Evolutionary conservation across 345 rosid genomes (phyloP), one percentile per base, ranked within the genome.

Genomic region (Lepidium aucheri): DNA sequence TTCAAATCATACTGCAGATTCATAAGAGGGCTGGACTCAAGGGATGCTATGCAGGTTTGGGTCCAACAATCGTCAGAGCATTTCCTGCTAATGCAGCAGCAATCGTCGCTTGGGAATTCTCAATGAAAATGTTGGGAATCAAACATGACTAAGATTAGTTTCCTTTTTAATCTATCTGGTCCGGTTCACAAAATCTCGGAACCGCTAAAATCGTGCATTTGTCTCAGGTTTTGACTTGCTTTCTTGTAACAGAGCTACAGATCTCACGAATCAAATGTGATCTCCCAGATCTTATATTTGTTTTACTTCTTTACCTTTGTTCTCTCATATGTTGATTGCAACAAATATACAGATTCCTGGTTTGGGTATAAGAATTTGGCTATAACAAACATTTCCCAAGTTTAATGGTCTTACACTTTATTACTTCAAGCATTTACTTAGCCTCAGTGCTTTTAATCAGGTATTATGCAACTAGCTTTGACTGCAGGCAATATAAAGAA

Each of bases 41-140:
- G 74, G 99, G 94, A 68, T 95, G 96, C 78, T 89, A 91, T 28
- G 68, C 96, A 4, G 99, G 97, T 58, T 76, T 95, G 24, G 93
- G 91, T 65, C 97, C 94, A 1, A 95, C 97, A 7, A 78, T 91
- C 11, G 78, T 72, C 40, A 83, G 97, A 76, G 95, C 97, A 36
- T 95, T 95, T 76, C 96, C 97, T 45, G 97, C 99, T 54, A 95
- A 95, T 71, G 99, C 97, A 28, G 88, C 90, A 35, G 96, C 99
- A 15, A 95, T 95, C 18, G 96, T 91, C 58, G 80, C 96, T 60
- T 91, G 97, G 99, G 99, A 95, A 77, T 76, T 95, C 9, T 89
- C 96, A 50, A 72, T 85, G 81, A 87, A 91, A 76, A 51, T 85
- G 58, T 71, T 89, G 50, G 94, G 96, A 51, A 83, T 87, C 72